Evolutionary conservation across 352 stramenopile species (phyloP), one percentile per base, ranked within the genome.

Genomic region (Pilasporangium apinafurcum): DNA sequence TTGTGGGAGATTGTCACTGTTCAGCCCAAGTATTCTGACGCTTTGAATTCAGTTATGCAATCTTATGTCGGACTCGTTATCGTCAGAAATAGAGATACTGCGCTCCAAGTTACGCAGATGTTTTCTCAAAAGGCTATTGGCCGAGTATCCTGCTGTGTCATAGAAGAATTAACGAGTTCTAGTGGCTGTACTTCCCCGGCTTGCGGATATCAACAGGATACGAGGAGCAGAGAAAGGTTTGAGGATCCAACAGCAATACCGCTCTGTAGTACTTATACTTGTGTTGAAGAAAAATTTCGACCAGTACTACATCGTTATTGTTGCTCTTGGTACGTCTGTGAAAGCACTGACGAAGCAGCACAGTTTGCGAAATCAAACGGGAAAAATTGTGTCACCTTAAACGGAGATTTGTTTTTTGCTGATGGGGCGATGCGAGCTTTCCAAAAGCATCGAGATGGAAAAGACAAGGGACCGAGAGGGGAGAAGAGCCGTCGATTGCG

Each of bases 361-460:
- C 20, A 13, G 5, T 17, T 59, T 3, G 42, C 29, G 5, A 28
- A 12, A 28, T 12, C 18, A 3, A 24, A 17, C 34, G 12, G 25
- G 1, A 44, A 37, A 9, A 53, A 63, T 37, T 65, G 32, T 26
- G 59, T 64, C 3, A 68, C 53, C 10, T 34, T 61, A 12, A 18
- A 34, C 30, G 59, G 59, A 12, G 45, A 68, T 36, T 14, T 64
- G 4, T 68, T 58, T 31, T 62, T 59, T 31, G 31, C 30, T 4
- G 58, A 67, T 35, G 58, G 58, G 1, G 42, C 53, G 7, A 67
- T 67, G 46, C 58, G 58, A 14, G 47, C 53, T 37, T 45, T 45
- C 18, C 38, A 47, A 13, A 24, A 37, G 22, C n/a, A n/a, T n/a
- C 3, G 20, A 29, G 8, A 4, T 38, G 16, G 10, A 18, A 37